phyloP scores from a whole-genome alignment of 805 yeast genomes.

The Kazachstania africana region DNA sequence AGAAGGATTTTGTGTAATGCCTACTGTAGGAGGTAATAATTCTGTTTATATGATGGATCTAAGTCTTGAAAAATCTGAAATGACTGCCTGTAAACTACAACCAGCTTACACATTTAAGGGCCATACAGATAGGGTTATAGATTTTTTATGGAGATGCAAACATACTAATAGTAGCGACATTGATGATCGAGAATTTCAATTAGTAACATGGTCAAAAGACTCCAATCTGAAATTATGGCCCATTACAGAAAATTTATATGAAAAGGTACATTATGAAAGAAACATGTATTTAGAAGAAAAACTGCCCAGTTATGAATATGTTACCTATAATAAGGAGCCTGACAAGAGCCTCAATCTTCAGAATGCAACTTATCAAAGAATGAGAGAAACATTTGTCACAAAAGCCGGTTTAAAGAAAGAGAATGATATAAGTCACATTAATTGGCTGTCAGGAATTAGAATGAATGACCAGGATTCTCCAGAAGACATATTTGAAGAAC shows the following conservation, averaged over 20 bases:
- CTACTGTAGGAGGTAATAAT: constrained; percentile 72
- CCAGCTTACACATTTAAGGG: constrained; percentile 61
- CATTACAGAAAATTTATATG: constrained; percentile 36
- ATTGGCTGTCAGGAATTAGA: constrained; percentile 90
- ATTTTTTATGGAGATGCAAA: constrained; percentile 76
- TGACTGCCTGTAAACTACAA: constrained; percentile 23
- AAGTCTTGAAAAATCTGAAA: constrained; percentile 4
- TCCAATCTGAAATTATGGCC: constrained; percentile 81
- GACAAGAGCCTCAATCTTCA: constrained; percentile 13
- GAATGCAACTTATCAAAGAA: constrained; percentile 18
- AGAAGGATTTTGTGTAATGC: constrained; percentile 77
- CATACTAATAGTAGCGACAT: constrained; percentile 33
- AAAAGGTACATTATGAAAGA: constrained; percentile 33
- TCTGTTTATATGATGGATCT: constrained; percentile 28
- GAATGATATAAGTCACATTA: constrained; percentile 52
- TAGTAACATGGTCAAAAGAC: constrained; percentile 92
- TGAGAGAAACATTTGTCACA: constrained; percentile 31
- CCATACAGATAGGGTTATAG: constrained; percentile 75
- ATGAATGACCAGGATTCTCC: constrained; percentile 35
- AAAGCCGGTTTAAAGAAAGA: constrained; percentile 26
- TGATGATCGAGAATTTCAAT: constrained; percentile 74
- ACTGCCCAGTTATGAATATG: constrained; percentile 33
- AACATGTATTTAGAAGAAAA: constrained; percentile 28
- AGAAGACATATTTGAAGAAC: constrained; percentile 27
- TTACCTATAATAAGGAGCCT: constrained; percentile 45